Base-by-base conservation (phyloP, 2,329 filamentous ascomycete species). In the Chrysoporthe deuterocubensis region DNA sequence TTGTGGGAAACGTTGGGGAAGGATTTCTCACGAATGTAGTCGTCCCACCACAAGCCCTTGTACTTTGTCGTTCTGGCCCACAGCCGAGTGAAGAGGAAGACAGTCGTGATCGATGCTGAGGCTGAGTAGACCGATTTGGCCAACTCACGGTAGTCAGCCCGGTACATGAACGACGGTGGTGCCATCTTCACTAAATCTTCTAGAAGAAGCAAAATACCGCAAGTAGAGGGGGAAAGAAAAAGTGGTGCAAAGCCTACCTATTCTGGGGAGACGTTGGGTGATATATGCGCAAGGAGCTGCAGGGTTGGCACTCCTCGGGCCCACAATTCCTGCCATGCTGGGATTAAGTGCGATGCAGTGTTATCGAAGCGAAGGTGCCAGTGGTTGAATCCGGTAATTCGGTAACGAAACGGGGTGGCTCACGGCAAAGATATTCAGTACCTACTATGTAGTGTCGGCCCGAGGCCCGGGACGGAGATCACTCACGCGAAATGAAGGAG, bases 1-100 rank as follows among this genome's bases (percentile, higher is more conserved):
- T 18, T 13, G 9, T 3, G 4, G 3, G 21, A 34, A 26, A 18
- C n/a, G 11, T 4, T 4, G 6, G 34, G 18, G 21, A 43, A 7
- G 21, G 9, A 1, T 37, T 14, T 48, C 67, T 42, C 57, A 68
- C 64, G 14, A 4, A 68, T 66, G 32, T 68, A 66, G 14, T 68
- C 67, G 14, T 68, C 67, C 64, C 63, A 59, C 67, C 64, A 68
- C 7, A 68, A 40, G 3, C 59, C 64, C 8, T 63, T 66, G 59
- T 68, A 66, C 26, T 62, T 13, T 13, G 44, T 68, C n/a, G 52
- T 58, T 34, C 63, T 44, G 2, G 67, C 67, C 64, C 64, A 68
- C 18, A 68, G 40, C n/a, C 64, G 44, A 13, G 64, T 66, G 50
- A 63, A 60, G 8, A 68, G 67, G 16, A 68, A 68, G n/a, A 68